Evolutionary conservation across 78 protist genomes (phyloP), one percentile per base, ranked within the genome.

Genomic region (Dictyostelium intermedium): DNA sequence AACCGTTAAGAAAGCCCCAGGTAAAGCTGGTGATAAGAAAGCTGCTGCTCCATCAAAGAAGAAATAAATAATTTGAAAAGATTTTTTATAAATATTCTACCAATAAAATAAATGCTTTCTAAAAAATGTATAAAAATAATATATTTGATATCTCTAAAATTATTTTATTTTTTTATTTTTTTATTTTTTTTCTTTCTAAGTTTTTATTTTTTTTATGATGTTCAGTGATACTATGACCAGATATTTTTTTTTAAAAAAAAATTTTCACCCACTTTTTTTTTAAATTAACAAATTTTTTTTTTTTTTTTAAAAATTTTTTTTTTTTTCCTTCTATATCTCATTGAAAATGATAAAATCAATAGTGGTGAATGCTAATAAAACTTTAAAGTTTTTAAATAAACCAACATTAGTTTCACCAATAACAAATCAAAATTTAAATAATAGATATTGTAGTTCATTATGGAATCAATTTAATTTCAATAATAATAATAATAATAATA

Each of bases 1-100:
- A 2, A 92, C 61, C 86, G 66, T 34, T 79, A 91, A 89, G 92
- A 94, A 96, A 96, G 81, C 43, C 30, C 34, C 81, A 43, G 82
- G 84, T 50, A 78, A 69, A 37, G 61, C 82, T 13, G 91, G 77
- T 32, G 95, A 63, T 41, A 80, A 70, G 34, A 74, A 74, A 77
- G 83, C 92, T 53, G 89, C 85, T 35, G 89, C 85, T 35, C 34
- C 85, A 4, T 30, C 85, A 70, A 81, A 81, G 23, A 81, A 81
- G 85, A 81, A 81, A 53, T 81, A 81, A 81, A 32, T 74, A 32
- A 74, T n/a, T n/a, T n/a, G n/a, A n/a, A n/a, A n/a, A n/a, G n/a
- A n/a, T n/a, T n/a, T n/a, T n/a, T n/a, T n/a, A n/a, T n/a, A n/a
- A n/a, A n/a, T n/a, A n/a, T n/a, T n/a, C n/a, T n/a, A n/a, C n/a